Base-by-base conservation (phyloP, 441 rosid species). In the Erodium moschatum region DNA sequence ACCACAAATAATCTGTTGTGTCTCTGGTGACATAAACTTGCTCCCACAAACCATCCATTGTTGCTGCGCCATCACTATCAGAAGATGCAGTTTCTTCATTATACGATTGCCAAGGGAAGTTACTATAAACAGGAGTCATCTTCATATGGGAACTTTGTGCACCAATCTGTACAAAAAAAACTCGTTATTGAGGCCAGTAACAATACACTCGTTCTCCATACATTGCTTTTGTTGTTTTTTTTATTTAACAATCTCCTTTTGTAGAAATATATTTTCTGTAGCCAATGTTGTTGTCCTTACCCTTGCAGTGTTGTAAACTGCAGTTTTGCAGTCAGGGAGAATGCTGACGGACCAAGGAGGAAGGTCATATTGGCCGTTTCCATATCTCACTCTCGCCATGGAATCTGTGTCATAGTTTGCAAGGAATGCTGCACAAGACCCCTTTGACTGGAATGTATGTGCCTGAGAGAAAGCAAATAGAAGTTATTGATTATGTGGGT, bases 261-360 rank as follows among this genome's bases (percentile, higher is more conserved):
- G 27, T 58, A 58, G 19, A 20, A 58, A 8, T 58, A 3, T 8
- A 58, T 13, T 20, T 19, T 4, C n/a, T 58, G 5, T 10, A 58
- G n/a, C 5, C 64, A 20, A 9, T 11, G 18, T 9, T 60, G 0
- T 20, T 10, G 6, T 20, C 65, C 7, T 33, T 83, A 89, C 99
- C 94, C 90, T 91, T 50, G 97, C 99, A n/a, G 99, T 91, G 70
- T 91, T 94, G 69, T 89, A 94, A 68, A 91, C 97, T 3, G 84
- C 97, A 73, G 89, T 94, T 74, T 92, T 83, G 81, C 99, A 94
- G 74, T 94, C 99, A 5, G 99, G 97, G 70, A 94, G 97, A 70
- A 94, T 85, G 73, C 97, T 94, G 81, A 94, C 82, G 56, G 99
- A 94, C 97, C 99, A 90, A 69, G 99, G 97, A 67, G 97, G 99